Base-by-base conservation (phyloP, 1,139 yeast genomes). In the Hansenula lynferdii region DNA sequence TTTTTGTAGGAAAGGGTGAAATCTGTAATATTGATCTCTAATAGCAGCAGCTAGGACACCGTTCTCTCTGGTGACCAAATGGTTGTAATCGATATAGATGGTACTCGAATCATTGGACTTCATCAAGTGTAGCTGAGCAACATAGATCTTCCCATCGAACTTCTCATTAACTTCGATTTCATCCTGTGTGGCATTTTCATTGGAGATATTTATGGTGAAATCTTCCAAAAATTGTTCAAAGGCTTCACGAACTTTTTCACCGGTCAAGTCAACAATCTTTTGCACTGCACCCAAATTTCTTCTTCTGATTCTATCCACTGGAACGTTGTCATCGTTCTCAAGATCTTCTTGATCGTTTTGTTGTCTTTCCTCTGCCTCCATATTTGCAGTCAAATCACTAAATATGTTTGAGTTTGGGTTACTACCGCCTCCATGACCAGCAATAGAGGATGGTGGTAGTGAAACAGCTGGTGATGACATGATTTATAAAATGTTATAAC, bases 11-110 rank as follows among this genome's bases (percentile, higher is more conserved):
- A 81, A 92, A 2, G 98, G 98, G 46, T 84, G 67, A 65, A 92
- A 90, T 58, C 98, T 77, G 60, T 89, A 92, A 61, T 85, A 94
- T 60, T 92, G 97, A 47, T 87, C 96, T 38, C 80, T 72, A 43
- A 90, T 80, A 30, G 98, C 98, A 42, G 82, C 74, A 2, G 97
- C 96, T 50, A 94, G 69, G 16, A 87, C 90, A 39, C 96, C 96
- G 53, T 85, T 83, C 56, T 87, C 95, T 42, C 84, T 72, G 16
- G 77, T 74, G 28, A 81, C 63, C 43, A 92, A 63, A 61, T 94
- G 96, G 42, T 78, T 77, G 60, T 83, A 90, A 60, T 94, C 96
- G 27, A 92, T 80, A 53, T 85, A 90, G 26, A 94, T 67, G 0
- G 97, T 86, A 36, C 82, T 72, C 45, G 81, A 65, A 53, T 89